These are phyloP conservation scores for Fusarium sp. DNA, from an alignment of 2,329 filamentous ascomycete genomes.

Conservation along the genomic window DNA sequence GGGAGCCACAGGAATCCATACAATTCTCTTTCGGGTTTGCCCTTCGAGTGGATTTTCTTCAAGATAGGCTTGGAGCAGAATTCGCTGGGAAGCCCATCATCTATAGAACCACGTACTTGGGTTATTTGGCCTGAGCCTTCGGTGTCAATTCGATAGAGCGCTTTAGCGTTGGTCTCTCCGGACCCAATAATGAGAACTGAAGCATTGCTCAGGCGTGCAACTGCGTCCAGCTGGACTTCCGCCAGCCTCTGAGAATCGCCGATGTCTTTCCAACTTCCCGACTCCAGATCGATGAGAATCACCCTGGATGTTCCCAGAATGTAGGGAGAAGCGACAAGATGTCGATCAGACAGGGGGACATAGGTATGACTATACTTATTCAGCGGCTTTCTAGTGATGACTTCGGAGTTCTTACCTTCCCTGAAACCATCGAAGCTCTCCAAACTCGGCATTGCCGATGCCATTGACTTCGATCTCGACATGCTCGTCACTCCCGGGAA, in stretches of 20 bases:
- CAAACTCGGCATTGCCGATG: conserved; percentile 54
- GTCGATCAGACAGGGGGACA: conserved; percentile 47
- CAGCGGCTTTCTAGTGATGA: background rate
- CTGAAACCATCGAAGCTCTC: conserved; percentile 45
- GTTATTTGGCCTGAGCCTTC: conserved; percentile 36
- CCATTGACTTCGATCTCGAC: conserved; percentile 48
- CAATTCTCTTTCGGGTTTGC: conserved; percentile 44
- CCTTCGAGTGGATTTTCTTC: conserved; percentile 47
- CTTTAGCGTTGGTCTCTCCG: conserved; percentile 43
- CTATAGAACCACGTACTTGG: conserved; percentile 48
- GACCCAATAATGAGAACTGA: conserved; percentile 52
- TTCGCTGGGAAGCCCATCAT: conserved; percentile 41
- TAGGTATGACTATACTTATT: conserved; percentile 50
- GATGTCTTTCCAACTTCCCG: conserved; percentile 44
- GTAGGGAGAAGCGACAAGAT: conserved; percentile 48
- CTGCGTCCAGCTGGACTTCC: conserved; percentile 47
- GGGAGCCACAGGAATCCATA: conserved; percentile 61
- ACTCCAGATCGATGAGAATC: conserved; percentile 51
- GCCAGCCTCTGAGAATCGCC: conserved; percentile 44
- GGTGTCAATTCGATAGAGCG: conserved; percentile 50
- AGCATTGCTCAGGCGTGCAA: conserved; percentile 48
- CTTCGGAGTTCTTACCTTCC: conserved; percentile 42
- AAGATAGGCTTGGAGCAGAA: conserved; percentile 49
- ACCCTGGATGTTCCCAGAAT: conserved; percentile 48
- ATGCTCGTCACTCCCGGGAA: conserved; percentile 39